Evolutionary conservation across 2,329 filamentous ascomycete species (phyloP).

Genomic region (Pestalotiopsis sp.): DNA sequence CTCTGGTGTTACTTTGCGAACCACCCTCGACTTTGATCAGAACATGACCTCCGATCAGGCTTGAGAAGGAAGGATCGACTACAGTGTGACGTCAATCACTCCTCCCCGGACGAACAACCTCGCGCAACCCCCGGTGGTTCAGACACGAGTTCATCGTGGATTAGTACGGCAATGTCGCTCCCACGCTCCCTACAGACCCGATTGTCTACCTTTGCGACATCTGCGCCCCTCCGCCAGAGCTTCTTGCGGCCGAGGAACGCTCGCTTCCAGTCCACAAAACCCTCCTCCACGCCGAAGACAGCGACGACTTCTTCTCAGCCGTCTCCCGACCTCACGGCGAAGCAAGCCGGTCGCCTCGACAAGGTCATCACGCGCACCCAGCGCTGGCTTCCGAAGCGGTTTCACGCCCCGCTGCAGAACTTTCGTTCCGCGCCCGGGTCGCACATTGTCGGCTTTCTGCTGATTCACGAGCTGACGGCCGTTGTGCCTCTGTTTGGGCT

Average conservation of each 20-base stretch:
- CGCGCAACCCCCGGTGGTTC: neutral
- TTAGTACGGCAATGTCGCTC: constrained; percentile 8
- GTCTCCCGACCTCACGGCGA: constrained; percentile 10
- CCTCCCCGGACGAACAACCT: neutral
- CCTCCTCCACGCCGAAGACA: constrained; percentile 20
- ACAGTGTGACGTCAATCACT: neutral
- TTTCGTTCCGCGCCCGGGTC: constrained; percentile 79
- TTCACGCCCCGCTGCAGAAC: constrained; percentile 70
- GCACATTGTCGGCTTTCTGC: constrained; percentile 82
- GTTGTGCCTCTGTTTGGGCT: constrained; percentile 78
- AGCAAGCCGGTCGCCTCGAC: constrained; percentile 39
- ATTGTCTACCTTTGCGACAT: neutral
- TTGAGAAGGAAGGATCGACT: too few relatives aligned
- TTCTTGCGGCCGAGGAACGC: constrained; percentile 5
- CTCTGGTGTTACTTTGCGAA: too few relatives aligned
- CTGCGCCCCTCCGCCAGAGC: neutral
- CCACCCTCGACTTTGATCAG: too few relatives aligned
- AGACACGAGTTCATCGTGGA: neutral
- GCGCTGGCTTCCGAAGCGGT: constrained; percentile 60
- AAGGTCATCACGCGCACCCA: constrained; percentile 47
- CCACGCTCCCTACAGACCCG: constrained; percentile 6
- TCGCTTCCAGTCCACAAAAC: constrained; percentile 27
- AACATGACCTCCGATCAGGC: too few relatives aligned
- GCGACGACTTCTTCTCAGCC: constrained; percentile 15
- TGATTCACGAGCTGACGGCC: constrained; percentile 92